Conservation (phyloP, 2,329 filamentous ascomycete species). For the Pseudodiploospora longispora region DNA sequence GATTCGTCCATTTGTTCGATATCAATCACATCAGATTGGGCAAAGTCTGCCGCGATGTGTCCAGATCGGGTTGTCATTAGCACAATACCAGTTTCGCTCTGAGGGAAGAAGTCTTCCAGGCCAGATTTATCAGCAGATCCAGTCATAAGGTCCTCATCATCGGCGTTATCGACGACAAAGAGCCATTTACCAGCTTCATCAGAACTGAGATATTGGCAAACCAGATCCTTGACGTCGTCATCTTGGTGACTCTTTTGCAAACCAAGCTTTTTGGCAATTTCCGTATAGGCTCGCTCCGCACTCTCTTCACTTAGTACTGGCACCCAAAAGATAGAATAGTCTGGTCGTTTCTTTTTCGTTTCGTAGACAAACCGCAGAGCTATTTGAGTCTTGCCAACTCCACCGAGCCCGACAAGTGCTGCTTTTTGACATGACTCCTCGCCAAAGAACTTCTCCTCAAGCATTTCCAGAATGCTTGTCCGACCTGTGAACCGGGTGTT, state of each 20-base stretch:
- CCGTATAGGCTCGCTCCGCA: conserved; percentile 27
- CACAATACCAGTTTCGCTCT: conserved; percentile 9
- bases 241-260: conserved; percentile 22
- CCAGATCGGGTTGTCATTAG: conserved; percentile 14
- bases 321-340: conserved; percentile 36
- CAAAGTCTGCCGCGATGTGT: conserved; percentile 7
- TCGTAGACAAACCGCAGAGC: conserved; percentile 25
- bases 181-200: conserved; percentile 27
- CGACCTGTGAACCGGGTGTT: conserved; percentile 14
- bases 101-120: conserved; percentile 21
- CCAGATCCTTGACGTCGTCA: conserved; percentile 25
- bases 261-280: conserved; percentile 22
- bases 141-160: conserved; percentile 26
- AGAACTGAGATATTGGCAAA: conserved; percentile 24
- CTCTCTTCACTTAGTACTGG: conserved; percentile 17
- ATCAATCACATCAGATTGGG: conserved; percentile 11
- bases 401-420: conserved; percentile 22
- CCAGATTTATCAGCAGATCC: conserved; percentile 1
- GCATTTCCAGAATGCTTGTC: conserved; percentile 8
- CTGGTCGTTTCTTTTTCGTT: conserved; percentile 13
- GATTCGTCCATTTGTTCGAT: neutral
- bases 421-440: conserved; percentile 16
- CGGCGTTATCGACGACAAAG: conserved; percentile 37
- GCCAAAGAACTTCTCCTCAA: conserved; percentile 6
- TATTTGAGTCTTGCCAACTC: conserved; percentile 28